These are phyloP conservation scores for Trichosporon inkin DNA, from an alignment of 1,284 basidiomycete genomes.

Conservation along the genomic window DNA sequence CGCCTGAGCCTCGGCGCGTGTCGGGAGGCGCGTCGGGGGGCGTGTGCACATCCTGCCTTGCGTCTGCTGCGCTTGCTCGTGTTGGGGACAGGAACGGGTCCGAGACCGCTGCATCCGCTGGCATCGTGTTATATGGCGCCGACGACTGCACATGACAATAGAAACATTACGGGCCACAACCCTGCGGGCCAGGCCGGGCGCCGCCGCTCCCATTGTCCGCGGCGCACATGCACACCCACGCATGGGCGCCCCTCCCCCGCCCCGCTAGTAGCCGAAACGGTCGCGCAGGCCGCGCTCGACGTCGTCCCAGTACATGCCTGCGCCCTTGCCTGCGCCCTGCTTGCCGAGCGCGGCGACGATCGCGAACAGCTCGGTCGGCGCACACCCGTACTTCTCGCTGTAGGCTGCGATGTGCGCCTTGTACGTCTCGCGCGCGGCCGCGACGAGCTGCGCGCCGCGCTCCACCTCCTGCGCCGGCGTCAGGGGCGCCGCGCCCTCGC, in stretches of 20 bases:
- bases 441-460: neutral
- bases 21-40: neutral
- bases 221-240: neutral
- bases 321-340: neutral
- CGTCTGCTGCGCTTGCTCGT: too few species aligned
- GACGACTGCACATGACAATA: too few species aligned
- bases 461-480: neutral
- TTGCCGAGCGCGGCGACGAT: neutral
- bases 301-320: constrained; percentile 6
- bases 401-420: neutral
- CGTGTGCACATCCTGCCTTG: too few species aligned
- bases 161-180: too few species aligned
- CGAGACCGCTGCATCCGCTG: too few species aligned
- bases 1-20: neutral
- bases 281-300: neutral
- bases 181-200: too few species aligned
- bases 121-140: too few species aligned
- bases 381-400: constrained; percentile 5
- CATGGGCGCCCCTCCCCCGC: too few species aligned
- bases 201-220: neutral
- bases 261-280: neutral
- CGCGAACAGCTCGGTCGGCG: neutral
- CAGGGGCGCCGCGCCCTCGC: neutral
- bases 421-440: neutral
- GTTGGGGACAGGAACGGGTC: too few species aligned